Percentiles rank a stretch among this genome's conserved stretches.
These are phyloP conservation scores for Thermomucor indicae-seudaticae DNA, from an alignment of 371 early-diverging fungal species.

Conservation along the genomic window DNA sequence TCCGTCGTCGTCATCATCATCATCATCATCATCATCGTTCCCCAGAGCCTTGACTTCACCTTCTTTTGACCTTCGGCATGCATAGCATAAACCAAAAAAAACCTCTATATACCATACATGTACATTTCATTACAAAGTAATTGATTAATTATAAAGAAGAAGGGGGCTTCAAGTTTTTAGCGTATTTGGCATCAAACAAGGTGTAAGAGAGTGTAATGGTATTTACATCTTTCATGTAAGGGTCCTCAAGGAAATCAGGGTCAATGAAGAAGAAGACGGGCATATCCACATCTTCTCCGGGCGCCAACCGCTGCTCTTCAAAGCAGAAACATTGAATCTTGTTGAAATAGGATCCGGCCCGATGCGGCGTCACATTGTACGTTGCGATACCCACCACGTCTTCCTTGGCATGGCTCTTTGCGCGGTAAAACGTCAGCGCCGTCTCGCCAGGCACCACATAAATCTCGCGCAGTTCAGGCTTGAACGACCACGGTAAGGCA, in stretches of 20 bases:
- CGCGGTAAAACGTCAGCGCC: slow-evolving; percentile 94
- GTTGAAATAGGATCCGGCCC: slow-evolving; percentile 93
- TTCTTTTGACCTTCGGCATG: background rate
- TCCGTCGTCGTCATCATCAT: slow-evolving; percentile 1
- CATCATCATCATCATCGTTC: background rate
- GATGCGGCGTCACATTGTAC: slow-evolving; percentile 92
- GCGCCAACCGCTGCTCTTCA: slow-evolving; percentile 92
- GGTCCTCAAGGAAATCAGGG: slow-evolving; percentile 95
- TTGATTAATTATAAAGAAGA: slow-evolving; percentile 1
- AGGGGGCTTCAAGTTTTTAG: slow-evolving; percentile 27
- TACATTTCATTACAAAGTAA: background rate
- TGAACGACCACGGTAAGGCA: slow-evolving; percentile 85
- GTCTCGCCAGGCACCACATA: slow-evolving; percentile 94
- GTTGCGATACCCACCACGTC: slow-evolving; percentile 97
- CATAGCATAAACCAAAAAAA: background rate
- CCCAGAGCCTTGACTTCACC: slow-evolving; percentile 7
- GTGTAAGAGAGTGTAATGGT: slow-evolving; percentile 94
- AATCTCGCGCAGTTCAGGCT: slow-evolving; percentile 84
- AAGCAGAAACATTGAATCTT: slow-evolving; percentile 99
- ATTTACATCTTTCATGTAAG: slow-evolving; percentile 90
- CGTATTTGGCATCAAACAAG: slow-evolving; percentile 77
- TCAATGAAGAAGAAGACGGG: slow-evolving; percentile 99
- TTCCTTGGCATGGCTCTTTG: slow-evolving; percentile 85
- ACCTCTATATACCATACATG: background rate
- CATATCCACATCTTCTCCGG: slow-evolving; percentile 97